Base-by-base conservation (phyloP, 2,329 filamentous ascomycete genomes). In the Alternaria brassicicola region DNA sequence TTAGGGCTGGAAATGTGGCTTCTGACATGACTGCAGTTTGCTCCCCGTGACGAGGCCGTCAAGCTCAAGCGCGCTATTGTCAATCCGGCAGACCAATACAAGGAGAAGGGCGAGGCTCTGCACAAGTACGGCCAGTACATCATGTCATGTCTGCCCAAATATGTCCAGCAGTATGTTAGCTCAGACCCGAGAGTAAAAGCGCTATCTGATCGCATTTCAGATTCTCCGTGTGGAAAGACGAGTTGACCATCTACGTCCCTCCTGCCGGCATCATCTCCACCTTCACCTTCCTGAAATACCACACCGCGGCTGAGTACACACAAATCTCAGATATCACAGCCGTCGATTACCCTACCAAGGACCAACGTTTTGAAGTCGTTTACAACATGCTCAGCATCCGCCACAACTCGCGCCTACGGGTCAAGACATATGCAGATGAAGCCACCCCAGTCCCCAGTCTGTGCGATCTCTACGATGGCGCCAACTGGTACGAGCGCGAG, bases 151-250 rank as follows among this genome's bases (percentile, higher is more conserved):
- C 81, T 99, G 75, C 96, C 95, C 72, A 98, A 97, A 84, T 97
- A 97, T 81, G 87, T 99, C 72, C 96, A 99, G 83, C 95, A 99
- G 82, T 82, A 74, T 31, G 78, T 59, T 19, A 45, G n/a, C 23
- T 9, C 15, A 36, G 17, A 15, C 17, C 13, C 10, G 3, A 4
- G 10, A 17, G 21, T 3, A n/a, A n/a, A 7, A 21, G 3, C 23
- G 6, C 12, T 28, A 5, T 58, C 55, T 64, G 46, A 61, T 52
- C 4, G 2, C 9, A n/a, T 15, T 8, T 2, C 61, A 82, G 80
- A 56, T 98, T 98, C 83, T 96, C 93, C 12, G 94, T 99, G 55
- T 99, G 95, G 95, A 99, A 99, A 83, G 95, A 99, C 77, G 95
- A 99, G 81, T 88, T 99, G 76, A 93, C 90, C 70, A 92, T 97